Conservation (phyloP, 2,329 filamentous ascomycete species). For the Rhexocercosporidium sp. region DNA sequence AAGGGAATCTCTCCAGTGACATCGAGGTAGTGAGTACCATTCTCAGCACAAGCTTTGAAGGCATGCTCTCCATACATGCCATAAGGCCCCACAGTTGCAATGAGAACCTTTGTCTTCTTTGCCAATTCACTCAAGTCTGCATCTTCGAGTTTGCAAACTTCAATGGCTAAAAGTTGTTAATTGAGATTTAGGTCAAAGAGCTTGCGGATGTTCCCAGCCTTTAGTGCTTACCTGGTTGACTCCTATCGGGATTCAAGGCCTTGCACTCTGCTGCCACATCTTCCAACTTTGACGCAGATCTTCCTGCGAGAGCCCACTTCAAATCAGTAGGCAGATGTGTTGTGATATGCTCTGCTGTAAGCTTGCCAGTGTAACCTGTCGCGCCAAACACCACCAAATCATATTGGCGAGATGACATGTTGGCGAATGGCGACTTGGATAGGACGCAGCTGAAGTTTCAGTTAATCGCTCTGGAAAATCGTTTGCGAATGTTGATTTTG, state of each 20-base stretch:
- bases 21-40: conserved; percentile 69
- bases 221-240: conserved; percentile 64
- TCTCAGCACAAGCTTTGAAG: conserved; percentile 65
- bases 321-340: conserved; percentile 73
- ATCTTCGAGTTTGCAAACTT: conserved; percentile 55
- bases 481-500: background rate
- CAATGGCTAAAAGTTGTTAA: conserved; percentile 50
- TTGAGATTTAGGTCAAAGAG: background rate
- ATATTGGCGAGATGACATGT: conserved; percentile 50
- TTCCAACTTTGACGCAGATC: conserved; percentile 77
- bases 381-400: conserved; percentile 71
- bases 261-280: conserved; percentile 70
- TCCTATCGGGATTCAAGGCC: conserved; percentile 69
- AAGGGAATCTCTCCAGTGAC: conserved; percentile 66
- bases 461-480: background rate
- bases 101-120: conserved; percentile 60
- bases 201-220: background rate
- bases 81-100: conserved; percentile 66
- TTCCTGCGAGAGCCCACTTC: conserved; percentile 87
- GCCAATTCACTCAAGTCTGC: conserved; percentile 54
- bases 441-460: background rate
- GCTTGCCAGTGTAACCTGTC: conserved; percentile 82
- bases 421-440: background rate
- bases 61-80: conserved; percentile 59
- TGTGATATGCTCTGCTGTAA: conserved; percentile 77